phyloP scores from a whole-genome alignment of 192 early-diverging fungal species.

The Coemansia biformis region DNA sequence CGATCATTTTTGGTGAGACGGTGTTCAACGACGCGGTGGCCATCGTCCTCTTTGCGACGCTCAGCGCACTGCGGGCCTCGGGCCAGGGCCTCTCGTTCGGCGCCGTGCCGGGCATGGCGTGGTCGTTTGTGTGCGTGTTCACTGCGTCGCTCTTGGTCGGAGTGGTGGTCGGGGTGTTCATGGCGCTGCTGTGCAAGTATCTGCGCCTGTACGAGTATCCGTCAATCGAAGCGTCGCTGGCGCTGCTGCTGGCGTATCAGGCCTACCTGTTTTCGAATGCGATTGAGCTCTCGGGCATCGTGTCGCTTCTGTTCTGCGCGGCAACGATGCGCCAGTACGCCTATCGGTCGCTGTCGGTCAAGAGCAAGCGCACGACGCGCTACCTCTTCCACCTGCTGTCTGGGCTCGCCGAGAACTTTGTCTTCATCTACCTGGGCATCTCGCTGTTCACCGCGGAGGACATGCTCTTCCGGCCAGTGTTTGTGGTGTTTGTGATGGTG shows the following conservation, averaged over 20 bases:
- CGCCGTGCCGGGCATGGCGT: constrained; percentile 59
- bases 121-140: constrained; percentile 80
- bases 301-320: constrained; percentile 87
- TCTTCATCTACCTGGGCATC: constrained; percentile 94
- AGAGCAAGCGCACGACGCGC: constrained; percentile 75
- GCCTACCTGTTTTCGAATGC: constrained; percentile 89
- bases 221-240: constrained; percentile 80
- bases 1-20: constrained; percentile 95
- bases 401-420: constrained; percentile 92
- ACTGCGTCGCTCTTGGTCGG: constrained; percentile 79
- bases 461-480: constrained; percentile 65
- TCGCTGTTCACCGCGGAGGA: constrained; percentile 82
- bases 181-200: constrained; percentile 84
- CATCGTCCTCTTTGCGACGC: constrained; percentile 88
- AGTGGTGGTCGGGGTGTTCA: constrained; percentile 65
- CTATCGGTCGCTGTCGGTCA: constrained; percentile 79
- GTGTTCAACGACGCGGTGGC: constrained; percentile 96
- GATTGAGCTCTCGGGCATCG: constrained; percentile 85
- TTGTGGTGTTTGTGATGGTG: constrained; percentile 69
- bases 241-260: constrained; percentile 83
- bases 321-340: constrained; percentile 92
- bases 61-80: constrained; percentile 61
- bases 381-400: constrained; percentile 91
- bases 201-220: constrained; percentile 77
- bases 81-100: constrained; percentile 63